Percentiles rank a stretch among this genome's conserved stretches.
These are phyloP conservation scores for Euphorbia lathyris DNA, from an alignment of 345 rosid genomes.

Conservation along the genomic window DNA sequence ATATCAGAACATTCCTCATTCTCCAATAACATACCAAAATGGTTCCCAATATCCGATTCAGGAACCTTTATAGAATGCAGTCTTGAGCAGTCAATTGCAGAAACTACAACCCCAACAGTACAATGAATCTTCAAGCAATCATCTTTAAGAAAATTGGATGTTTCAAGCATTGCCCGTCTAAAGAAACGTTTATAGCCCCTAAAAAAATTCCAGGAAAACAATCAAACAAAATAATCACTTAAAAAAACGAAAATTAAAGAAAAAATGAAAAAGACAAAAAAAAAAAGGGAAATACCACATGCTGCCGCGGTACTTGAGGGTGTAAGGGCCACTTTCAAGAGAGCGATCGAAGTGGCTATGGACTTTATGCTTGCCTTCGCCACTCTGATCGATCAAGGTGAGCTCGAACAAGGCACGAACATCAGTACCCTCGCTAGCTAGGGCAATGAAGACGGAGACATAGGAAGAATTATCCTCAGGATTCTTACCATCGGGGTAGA, in stretches of 20 bases:
- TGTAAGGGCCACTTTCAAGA: slow-evolving; percentile 88
- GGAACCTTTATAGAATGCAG: slow-evolving; percentile 81
- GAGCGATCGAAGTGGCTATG: slow-evolving; percentile 90
- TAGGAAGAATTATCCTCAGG: slow-evolving; percentile 77
- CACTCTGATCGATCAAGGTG: slow-evolving; percentile 77
- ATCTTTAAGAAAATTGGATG: slow-evolving; percentile 81
- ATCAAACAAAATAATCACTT: background rate
- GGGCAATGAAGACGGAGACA: slow-evolving; percentile 85
- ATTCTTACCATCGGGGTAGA: slow-evolving; percentile 89
- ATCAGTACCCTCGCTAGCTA: slow-evolving; percentile 93
- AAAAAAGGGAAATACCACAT: slow-evolving; percentile 53
- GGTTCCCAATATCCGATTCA: slow-evolving; percentile 79
- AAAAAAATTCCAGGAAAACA: slow-evolving; percentile 3
- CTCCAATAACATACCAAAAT: slow-evolving; percentile 76
- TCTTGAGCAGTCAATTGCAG: slow-evolving; percentile 74
- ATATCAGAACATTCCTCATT: slow-evolving; percentile 78
- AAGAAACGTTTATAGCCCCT: slow-evolving; percentile 98
- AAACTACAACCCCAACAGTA: slow-evolving; percentile 92
- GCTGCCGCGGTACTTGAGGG: slow-evolving; percentile 90
- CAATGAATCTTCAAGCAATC: slow-evolving; percentile 88
- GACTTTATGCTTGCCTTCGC: slow-evolving; percentile 80
- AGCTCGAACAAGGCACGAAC: slow-evolving; percentile 87
- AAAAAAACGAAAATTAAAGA: background rate
- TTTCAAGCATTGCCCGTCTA: slow-evolving; percentile 66
- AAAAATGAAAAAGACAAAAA: background rate